Conservation (phyloP, 768 basidiomycete genomes). For the Mycena floridula region DNA sequence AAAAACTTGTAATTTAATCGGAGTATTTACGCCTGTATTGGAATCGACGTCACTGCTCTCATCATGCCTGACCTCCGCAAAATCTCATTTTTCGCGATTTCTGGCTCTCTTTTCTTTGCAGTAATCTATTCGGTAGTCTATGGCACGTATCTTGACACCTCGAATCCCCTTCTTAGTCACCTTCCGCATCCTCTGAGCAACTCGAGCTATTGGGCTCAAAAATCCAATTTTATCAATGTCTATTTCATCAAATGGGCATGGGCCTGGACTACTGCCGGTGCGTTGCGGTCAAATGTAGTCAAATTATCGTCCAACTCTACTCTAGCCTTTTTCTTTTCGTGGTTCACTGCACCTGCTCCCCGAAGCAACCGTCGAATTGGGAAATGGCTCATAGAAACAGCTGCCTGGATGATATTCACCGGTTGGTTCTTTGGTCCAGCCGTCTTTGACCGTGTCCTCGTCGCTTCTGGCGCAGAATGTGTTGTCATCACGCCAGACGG, state of each 20-base stretch:
- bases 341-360: constrained; percentile 54
- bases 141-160: constrained; percentile 79
- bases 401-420: constrained; percentile 70
- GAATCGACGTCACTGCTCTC: too few species aligned
- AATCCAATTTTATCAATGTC: constrained; percentile 76
- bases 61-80: constrained; percentile 9
- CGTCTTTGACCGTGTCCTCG: constrained; percentile 59
- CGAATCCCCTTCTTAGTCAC: constrained; percentile 62
- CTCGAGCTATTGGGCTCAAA: constrained; percentile 72
- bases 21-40: too few species aligned
- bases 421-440: constrained; percentile 87
- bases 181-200: constrained; percentile 62
- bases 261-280: constrained; percentile 82
- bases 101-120: constrained; percentile 47
- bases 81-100: constrained; percentile 33
- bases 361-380: constrained; percentile 36
- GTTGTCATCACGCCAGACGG: constrained; percentile 50
- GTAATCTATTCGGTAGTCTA: constrained; percentile 61
- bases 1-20: too few species aligned
- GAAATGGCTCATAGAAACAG: constrained; percentile 55
- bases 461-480: constrained; percentile 72
- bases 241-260: constrained; percentile 88
- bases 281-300: too few species aligned
- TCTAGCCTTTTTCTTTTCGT: constrained; percentile 38
- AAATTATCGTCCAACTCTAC: too few species aligned